Evolutionary conservation across 2,329 filamentous ascomycete genomes (phyloP), one percentile per base, ranked within the genome.

Genomic region (Paracamarosporium sp.): DNA sequence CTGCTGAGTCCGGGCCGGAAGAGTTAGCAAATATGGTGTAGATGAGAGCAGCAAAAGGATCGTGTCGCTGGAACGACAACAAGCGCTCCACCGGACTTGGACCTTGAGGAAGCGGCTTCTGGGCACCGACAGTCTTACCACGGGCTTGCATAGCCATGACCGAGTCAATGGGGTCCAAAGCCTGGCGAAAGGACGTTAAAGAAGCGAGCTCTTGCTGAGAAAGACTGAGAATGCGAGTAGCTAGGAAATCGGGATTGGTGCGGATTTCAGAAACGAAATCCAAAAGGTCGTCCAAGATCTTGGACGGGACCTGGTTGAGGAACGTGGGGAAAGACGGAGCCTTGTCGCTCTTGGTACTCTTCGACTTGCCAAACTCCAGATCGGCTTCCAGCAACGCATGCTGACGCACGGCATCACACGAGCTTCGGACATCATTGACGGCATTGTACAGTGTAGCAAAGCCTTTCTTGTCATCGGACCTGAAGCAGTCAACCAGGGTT

Each of bases 1-100:
- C 93, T 38, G 87, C 85, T 65, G 91, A 92, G 76, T 93, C 89
- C 47, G 90, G 90, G 27, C 90, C 91, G 60, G 91, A 86, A 17
- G 91, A 93, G 72, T 93, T 92, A 76, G 92, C 91, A 82, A 96
- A 97, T 74, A 83, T 90, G 65, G 92, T 94, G 79, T 95, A 91
- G 60, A 97, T 86, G 63, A 97, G 84, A 56, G 90, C 89, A 60
- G 92, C 93, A 48, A 97, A 82, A 9, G 93, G 90, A 74, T 96
- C 92, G 71, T 93, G 91, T 68, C 93, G 86, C 78, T 97, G 92
- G 74, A 97, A 96, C 50, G 91, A 93, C 68, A 96, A 82, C 61
- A 95, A 86, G 70, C 91, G 88, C 75, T 96, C 92, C 68, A 96
- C 89, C 59, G 91, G 88, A 63, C 83, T 88, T 61, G 85, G 81